Conservation (phyloP, 441 rosid genomes). For the Mallotus japonicus region DNA sequence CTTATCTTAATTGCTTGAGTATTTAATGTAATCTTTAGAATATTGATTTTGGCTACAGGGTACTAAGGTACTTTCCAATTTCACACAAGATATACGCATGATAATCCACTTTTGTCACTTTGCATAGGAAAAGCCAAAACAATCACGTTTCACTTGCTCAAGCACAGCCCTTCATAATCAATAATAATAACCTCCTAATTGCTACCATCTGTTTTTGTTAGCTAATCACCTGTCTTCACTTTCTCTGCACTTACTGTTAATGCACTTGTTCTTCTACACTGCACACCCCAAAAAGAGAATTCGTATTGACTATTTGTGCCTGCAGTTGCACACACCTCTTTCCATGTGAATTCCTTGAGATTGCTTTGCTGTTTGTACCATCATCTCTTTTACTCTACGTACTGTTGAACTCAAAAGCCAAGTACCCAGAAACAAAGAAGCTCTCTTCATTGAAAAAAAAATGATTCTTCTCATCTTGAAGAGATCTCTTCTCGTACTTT, state of each 20-base stretch:
- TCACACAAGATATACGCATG: background rate
- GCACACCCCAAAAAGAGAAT: background rate
- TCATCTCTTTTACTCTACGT: background rate
- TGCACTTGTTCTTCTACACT: too few species aligned
- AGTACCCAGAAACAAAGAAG: background rate
- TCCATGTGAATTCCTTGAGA: constrained; percentile 25
- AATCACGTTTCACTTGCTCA: constrained; percentile 12
- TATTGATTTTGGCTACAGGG: background rate
- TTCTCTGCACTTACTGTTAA: too few species aligned
- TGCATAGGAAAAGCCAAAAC: constrained; percentile 5
- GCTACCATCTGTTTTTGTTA: background rate
- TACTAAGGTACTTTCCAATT: constrained; percentile 3
- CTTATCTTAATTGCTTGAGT: too few species aligned
- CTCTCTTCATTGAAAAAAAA: background rate
- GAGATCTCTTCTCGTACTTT: constrained; percentile 1
- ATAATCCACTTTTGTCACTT: constrained; percentile 7
- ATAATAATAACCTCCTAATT: background rate
- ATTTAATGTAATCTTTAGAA: background rate
- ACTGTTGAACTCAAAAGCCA: background rate
- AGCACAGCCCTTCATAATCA: background rate
- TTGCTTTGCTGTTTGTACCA: background rate
- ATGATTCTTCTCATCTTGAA: background rate
- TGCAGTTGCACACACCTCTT: background rate
- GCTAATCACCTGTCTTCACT: background rate
- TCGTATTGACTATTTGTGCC: background rate